phyloP scores from a whole-genome alignment of 2,329 filamentous ascomycete genomes.

The Monosporascus sp. region DNA sequence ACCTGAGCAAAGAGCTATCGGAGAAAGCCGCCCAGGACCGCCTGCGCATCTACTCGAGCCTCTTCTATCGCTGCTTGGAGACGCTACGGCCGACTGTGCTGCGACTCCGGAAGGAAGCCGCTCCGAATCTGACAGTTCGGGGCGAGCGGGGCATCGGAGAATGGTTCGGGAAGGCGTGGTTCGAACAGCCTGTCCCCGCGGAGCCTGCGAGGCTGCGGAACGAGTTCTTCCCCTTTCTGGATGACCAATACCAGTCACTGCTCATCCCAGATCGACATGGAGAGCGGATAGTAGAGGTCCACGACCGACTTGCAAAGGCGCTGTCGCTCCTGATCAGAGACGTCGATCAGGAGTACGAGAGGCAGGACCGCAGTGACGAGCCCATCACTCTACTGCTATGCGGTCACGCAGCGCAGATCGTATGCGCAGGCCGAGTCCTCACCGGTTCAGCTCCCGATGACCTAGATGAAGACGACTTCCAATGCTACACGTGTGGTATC shows the following conservation, averaged over 20 bases:
- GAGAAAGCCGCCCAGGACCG: neutral
- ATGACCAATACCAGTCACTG: neutral
- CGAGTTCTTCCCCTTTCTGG: slow-evolving; percentile 1
- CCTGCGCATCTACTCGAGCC: slow-evolving; percentile 1
- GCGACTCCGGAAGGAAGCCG: neutral
- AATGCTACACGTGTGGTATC: neutral
- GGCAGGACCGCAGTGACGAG: neutral
- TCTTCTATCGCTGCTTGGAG: neutral
- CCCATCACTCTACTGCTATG: neutral
- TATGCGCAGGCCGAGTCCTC: neutral
- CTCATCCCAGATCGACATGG: neutral
- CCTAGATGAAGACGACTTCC: neutral
- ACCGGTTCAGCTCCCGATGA: neutral
- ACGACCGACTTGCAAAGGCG: neutral
- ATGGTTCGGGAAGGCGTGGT: slow-evolving; percentile 1
- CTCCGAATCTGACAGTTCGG: neutral
- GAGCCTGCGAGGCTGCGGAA: neutral
- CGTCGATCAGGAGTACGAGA: neutral
- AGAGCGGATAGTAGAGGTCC: neutral
- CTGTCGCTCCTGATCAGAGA: neutral
- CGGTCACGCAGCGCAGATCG: neutral
- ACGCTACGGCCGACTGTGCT: neutral
- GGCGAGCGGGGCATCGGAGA: neutral
- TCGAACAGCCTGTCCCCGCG: neutral
- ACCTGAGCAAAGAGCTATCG: neutral